Base-by-base conservation (phyloP, 768 basidiomycete species). In the Leccinum rimulosum region DNA sequence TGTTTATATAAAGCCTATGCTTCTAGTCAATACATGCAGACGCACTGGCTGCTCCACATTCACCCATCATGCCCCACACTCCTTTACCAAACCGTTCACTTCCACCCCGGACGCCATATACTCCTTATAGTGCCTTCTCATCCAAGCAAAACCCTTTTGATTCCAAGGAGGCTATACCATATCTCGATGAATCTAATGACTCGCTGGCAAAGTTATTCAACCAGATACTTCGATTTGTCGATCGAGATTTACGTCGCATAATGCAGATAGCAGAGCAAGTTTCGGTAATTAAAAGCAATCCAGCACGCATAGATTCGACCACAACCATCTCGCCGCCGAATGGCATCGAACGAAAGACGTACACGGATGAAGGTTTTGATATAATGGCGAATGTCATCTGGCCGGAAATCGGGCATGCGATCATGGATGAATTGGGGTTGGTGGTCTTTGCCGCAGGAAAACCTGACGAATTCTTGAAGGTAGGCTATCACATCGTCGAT, bases 371-470 rank as follows among this genome's bases (percentile, higher is more conserved):
- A 25, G 83, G 85, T 0, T 98, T 95, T 70, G 84, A 93, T 61
- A 87, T 98, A 54, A 83, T 98, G 78, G 84, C 88, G 0, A 89
- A 91, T 65, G 90, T 96, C 9, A 78, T 98, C 5, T 96, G 94
- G 91, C 87, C 87, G 10, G 93, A 95, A 73, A 74, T 96, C 19
- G 89, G 86, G 2, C 77, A 79, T 45, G 82, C 91, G 0, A 84
- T 99, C 51, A 87, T 91, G 80, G 86, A 88, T 60, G 93, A 96
- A 68, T 75, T 98, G 47, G 95, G 96, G 1, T 75, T 74, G 22
- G 74, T 85, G 8, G 83, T 98, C 2, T 99, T 98, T 71, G 86
- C 95, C n/a, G 90, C 88, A 3, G 97, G 97, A 14, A 83, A 89
- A 56, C 94, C 97, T 11, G 85, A 89, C 54, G 92, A 95, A 56